Evolutionary conservation across 345 rosid genomes (phyloP), one percentile per base, ranked within the genome.

Genomic region (Toxicodendron radicans): DNA sequence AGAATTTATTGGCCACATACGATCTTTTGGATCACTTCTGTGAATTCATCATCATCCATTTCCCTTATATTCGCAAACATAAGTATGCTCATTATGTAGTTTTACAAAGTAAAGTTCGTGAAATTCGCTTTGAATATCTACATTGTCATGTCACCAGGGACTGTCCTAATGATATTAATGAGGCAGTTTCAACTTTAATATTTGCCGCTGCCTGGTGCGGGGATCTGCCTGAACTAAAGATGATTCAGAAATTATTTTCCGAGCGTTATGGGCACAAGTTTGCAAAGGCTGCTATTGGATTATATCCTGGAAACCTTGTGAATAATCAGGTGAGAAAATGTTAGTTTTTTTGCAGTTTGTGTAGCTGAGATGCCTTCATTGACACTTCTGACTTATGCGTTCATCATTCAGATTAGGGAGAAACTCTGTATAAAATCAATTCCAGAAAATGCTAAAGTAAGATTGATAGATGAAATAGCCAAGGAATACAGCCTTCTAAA

Each of bases 121-220:
- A 38, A 38, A 5, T 43, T 49, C 18, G 49, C 46, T 66, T 58
- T 4, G n/a, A n/a, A 38, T 53, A 5, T 21, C 9, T 33, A 24
- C 24, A 35, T 59, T 53, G 27, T 56, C 59, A 62, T 63, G 58
- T 71, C 51, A 13, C 27, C 62, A 82, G 85, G 80, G 67, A 66
- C 30, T 64, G 71, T 57, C 74, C 80, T 24, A 45, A 66, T 73
- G 83, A 79, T 9, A 70, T 79, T 48, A 76, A 71, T 13, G 85
- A 82, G 76, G 82, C 83, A 58, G 71, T 82, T 66, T 82, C 85
- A 48, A 70, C 82, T 33, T 48, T 82, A 48, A 73, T 79, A 27
- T 76, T 70, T 76, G 77, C 80, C 45, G 63, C 76, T 43, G 58
- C 80, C 9, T 73, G 80, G 78, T 76, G 76, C 51, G 78, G 83